Conservation (phyloP, 768 basidiomycete genomes). For the Rhodotorula paludigena region DNA sequence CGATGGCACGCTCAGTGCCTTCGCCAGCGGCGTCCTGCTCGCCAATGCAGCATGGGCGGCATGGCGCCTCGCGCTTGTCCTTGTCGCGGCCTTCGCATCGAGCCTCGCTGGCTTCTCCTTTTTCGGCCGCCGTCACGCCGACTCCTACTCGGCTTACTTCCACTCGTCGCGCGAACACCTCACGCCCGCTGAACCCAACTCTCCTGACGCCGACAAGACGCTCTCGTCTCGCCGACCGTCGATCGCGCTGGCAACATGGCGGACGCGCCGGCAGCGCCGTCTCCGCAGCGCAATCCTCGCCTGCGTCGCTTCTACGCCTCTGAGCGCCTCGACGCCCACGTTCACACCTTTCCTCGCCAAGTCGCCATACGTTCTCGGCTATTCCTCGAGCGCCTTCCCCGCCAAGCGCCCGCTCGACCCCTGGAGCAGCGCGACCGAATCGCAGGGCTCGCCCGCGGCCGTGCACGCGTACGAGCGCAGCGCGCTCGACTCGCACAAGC, state of each 20-base stretch:
- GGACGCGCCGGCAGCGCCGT: conserved; percentile 13
- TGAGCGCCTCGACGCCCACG: not conserved
- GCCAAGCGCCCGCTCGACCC: not conserved
- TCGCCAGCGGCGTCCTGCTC: conserved; percentile 23
- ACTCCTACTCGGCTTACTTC: not conserved
- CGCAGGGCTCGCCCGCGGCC: not conserved
- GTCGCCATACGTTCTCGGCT: conserved; percentile 20
- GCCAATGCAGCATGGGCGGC: conserved; percentile 30
- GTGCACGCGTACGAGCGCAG: too few relatives aligned
- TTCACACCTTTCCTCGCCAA: conserved; percentile 8
- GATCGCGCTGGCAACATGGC: not conserved
- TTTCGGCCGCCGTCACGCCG: not conserved
- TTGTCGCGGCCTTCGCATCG: conserved; percentile 2
- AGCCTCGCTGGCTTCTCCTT: not conserved
- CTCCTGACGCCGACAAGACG: not conserved
- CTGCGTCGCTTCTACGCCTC: conserved; percentile 24
- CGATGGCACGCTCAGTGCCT: conserved; percentile 21
- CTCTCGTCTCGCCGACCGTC: not conserved
- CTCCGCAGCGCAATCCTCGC: conserved; percentile 29
- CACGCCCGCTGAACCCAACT: not conserved
- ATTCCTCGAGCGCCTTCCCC: not conserved
- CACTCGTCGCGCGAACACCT: not conserved
- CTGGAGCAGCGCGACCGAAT: too few relatives aligned
- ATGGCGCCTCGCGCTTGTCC: conserved; percentile 15
- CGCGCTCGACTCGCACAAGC: too few relatives aligned